Evolutionary conservation across 805 yeast species (phyloP), one percentile per base, ranked within the genome.

Genomic region (Starmerella potacharoeniae): DNA sequence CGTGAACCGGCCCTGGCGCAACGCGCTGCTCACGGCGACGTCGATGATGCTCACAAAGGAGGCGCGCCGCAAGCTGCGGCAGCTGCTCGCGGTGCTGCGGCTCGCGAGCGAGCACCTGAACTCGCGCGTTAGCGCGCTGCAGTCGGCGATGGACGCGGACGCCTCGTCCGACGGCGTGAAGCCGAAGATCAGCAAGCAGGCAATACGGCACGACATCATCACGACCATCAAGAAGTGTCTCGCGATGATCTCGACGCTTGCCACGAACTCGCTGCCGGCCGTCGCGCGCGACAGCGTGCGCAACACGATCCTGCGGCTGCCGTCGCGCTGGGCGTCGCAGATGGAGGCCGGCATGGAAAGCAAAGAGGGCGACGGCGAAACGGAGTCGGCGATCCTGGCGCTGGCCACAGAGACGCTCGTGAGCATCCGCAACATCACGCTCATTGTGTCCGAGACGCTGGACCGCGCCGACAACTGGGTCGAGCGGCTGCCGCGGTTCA

Each of bases 331-430:
- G 91, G 79, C 89, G 43, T 67, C 67, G 33, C 70, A 69, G 34
- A 69, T 68, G 49, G 69, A 55, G 35, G 35, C 51, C 34, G 49
- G 42, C 11, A 55, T 53, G 14, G 41, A 35, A 13, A 58, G 50
- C 49, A 36, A 52, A 31, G 56, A 45, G 31, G 57, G 48, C 31
- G 66, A 67, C 30, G 66, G 67, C 35, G 68, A 64, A 52, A 60
- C 66, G 28, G 85, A 87, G 65, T 87, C 86, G 28, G 81, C 83
- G 59, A 86, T 88, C 1, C 71, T 93, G 30, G 77, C 85, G 5
- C 74, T 91, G 57, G 97, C 97, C 0, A 84, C 84, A 60, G 98
- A 93, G 68, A 83, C 96, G 0, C 71, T 91, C 49, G 93, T 85
- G 44, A 86, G 90, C 88, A 83, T 91, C 39, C 77, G 83, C 42